Base-by-base conservation (phyloP, 2,329 filamentous ascomycete genomes). In the Leptographium galeiforme region DNA sequence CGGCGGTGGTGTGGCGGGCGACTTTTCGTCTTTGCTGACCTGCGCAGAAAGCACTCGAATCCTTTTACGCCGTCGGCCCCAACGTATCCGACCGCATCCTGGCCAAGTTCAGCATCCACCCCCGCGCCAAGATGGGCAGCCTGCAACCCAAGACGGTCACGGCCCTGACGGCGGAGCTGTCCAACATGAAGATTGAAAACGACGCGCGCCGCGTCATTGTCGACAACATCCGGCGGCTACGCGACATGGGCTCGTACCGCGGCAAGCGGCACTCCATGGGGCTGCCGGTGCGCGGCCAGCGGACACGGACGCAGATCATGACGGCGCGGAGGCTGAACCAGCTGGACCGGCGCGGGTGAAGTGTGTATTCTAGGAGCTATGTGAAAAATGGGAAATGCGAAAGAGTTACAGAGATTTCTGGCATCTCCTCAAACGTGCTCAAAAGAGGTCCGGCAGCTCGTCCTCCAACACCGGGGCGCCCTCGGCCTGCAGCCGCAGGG, bases 231-330 rank as follows among this genome's bases (percentile, higher is more conserved):
- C 76, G 76, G 65, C 76, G 91, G 56, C 64, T 98, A 67, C 87
- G 86, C 66, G 90, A 96, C 63, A 96, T 95, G 73, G 90, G 90
- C 50, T 83, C 85, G 5, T 95, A 95, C 66, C 76, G 93, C 52
- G 93, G 93, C 59, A 83, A 87, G 67, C 76, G 93, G 60, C 93
- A 98, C 73, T 91, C 91, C 54, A 90, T 97, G 85, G 81, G 84
- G 56, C 70, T 97, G 71, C 93, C 93, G 5, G 91, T 93, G 52
- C 79, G 93, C 61, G 93, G 93, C 61, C 93, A 98, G 72, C 81
- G 78, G 62, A 97, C 93, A 56, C 84, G 87, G 66, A 87, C 74
- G 65, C 91, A 85, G 68, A 83, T 76, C 58, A 64, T 70, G 58
- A 82, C 74, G 32, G 74, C 81, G 48, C 77, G 72, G 66, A 83